phyloP scores from a whole-genome alignment of 2,329 filamentous ascomycete species.

The Elsinoe perseae region DNA sequence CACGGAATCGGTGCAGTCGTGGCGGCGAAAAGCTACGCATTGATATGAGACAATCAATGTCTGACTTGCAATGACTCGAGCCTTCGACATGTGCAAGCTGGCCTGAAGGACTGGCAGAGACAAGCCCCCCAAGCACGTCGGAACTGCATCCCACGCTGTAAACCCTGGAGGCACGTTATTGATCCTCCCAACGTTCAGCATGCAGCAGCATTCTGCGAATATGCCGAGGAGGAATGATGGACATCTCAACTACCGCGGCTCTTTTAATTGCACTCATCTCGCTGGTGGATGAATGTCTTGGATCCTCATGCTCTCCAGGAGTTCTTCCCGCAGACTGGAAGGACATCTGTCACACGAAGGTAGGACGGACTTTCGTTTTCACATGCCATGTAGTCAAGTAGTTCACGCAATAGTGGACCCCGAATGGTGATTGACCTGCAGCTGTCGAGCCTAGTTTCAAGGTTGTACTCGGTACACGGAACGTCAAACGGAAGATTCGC shows the following conservation, averaged over 20 bases:
- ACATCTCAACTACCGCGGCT: neutral
- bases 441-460: neutral
- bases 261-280: neutral
- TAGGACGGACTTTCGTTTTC: neutral
- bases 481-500: neutral
- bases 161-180: neutral
- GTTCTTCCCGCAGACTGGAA: neutral
- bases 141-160: slow-evolving; percentile 4
- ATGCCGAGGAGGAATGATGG: neutral
- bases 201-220: neutral
- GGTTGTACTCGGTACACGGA: slow-evolving; percentile 1
- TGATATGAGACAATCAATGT: neutral
- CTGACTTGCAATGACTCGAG: slow-evolving; percentile 1
- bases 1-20: neutral
- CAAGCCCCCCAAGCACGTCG: neutral
- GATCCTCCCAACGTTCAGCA: neutral
- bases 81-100: neutral
- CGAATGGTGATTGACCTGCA: slow-evolving; percentile 1
- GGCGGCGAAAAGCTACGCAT: neutral
- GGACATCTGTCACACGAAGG: neutral
- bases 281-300: neutral
- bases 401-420: slow-evolving; percentile 5
- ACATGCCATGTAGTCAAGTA: slow-evolving; percentile 4
- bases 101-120: neutral
- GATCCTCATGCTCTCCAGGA: neutral